Conservation (phyloP, 169 alveolate genomes). For the Cryptosporidium parvum region DNA sequence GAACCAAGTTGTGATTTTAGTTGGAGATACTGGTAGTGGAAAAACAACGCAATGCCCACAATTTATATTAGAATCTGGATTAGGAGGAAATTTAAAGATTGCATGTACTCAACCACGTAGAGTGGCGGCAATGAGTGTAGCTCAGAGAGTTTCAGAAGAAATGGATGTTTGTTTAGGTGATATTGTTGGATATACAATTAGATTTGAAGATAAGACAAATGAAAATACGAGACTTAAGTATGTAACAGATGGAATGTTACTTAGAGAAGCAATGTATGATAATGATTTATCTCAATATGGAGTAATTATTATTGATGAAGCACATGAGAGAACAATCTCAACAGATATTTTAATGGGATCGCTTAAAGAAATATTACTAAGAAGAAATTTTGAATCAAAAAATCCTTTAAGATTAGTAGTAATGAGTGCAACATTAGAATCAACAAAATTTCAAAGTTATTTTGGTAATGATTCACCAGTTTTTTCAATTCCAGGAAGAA, state of each 20-base stretch:
- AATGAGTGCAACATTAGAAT: constrained; percentile 98
- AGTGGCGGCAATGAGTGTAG: constrained; percentile 99
- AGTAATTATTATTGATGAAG: constrained; percentile 96
- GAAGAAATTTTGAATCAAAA: constrained; percentile 84
- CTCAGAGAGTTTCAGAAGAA: constrained; percentile 98
- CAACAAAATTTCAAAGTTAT: constrained; percentile 93
- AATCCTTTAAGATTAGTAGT: constrained; percentile 90
- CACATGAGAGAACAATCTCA: constrained; percentile 98
- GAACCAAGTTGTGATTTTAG: constrained; percentile 84
- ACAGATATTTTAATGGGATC: constrained; percentile 98
- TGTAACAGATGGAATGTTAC: constrained; percentile 98
- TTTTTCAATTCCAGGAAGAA: constrained; percentile 96
- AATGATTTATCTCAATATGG: constrained; percentile 90
- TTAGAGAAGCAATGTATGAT: constrained; percentile 96
- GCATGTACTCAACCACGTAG: constrained; percentile 99
- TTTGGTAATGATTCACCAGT: constrained; percentile 94
- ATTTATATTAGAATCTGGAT: constrained; percentile 90
- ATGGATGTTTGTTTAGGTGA: constrained; percentile 91
- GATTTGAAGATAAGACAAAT: constrained; percentile 96
- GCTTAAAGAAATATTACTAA: constrained; percentile 91
- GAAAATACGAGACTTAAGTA: constrained; percentile 92
- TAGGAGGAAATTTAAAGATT: constrained; percentile 87
- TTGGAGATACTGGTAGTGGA: constrained; percentile 99
- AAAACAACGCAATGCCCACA: constrained; percentile 98
- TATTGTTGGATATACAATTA: constrained; percentile 96